phyloP scores from a whole-genome alignment of 805 yeast genomes.

The Candida glaebosa region DNA sequence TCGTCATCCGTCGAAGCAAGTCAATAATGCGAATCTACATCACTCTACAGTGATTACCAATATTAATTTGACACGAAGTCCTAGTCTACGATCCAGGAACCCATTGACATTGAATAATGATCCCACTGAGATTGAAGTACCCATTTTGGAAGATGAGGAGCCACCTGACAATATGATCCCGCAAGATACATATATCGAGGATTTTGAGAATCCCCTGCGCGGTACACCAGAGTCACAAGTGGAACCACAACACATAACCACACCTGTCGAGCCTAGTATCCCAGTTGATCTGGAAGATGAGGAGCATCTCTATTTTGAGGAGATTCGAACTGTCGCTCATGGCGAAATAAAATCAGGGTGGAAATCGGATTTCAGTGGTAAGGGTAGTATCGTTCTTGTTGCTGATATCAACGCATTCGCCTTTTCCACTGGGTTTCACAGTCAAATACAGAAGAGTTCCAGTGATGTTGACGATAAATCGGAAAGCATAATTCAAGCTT shows the following conservation, averaged over 20 bases:
- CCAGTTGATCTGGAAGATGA: slow-evolving; percentile 13
- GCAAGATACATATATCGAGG: slow-evolving; percentile 23
- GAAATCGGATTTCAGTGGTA: slow-evolving; percentile 84
- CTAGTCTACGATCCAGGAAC: slow-evolving; percentile 1
- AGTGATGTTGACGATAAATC: slow-evolving; percentile 32
- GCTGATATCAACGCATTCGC: slow-evolving; percentile 64
- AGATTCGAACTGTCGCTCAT: slow-evolving; percentile 64
- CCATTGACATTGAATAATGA: not conserved
- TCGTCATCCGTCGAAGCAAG: slow-evolving; percentile 4
- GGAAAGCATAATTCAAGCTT: slow-evolving; percentile 1
- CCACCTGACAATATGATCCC: slow-evolving; percentile 16
- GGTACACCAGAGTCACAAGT: slow-evolving; percentile 4
- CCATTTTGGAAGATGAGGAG: slow-evolving; percentile 11
- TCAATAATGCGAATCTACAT: slow-evolving; percentile 18
- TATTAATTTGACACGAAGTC: slow-evolving; percentile 11
- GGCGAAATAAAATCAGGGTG: slow-evolving; percentile 91
- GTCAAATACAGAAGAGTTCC: slow-evolving; percentile 43
- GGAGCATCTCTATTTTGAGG: slow-evolving; percentile 56
- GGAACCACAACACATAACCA: slow-evolving; percentile 6
- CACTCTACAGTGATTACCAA: slow-evolving; percentile 28
- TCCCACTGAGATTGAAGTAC: slow-evolving; percentile 11
- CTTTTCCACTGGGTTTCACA: slow-evolving; percentile 51
- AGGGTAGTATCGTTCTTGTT: slow-evolving; percentile 76
- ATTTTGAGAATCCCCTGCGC: slow-evolving; percentile 15
- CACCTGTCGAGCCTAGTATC: slow-evolving; percentile 13